Percentiles rank a stretch among this genome's conserved stretches.
Evolutionary conservation across 441 rosid genomes (phyloP).

Genomic region (Erysimum cheiri): DNA sequence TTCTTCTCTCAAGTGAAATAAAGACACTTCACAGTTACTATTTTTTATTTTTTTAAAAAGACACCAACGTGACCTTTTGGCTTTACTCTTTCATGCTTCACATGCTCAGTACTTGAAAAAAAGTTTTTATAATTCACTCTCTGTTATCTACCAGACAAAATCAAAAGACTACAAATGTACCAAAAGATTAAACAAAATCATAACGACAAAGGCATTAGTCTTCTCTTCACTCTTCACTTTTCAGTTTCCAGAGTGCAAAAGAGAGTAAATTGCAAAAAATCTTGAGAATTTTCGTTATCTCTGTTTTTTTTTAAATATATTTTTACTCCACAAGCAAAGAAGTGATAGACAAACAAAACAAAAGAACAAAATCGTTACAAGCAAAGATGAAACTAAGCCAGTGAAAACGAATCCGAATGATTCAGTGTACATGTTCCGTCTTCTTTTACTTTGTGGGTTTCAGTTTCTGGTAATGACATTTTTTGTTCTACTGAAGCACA

Average conservation of each 20-base stretch:
- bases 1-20: neutral
- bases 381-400: slow-evolving; percentile 27
- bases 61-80: slow-evolving; percentile 20
- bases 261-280: neutral
- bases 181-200: neutral
- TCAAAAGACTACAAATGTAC: neutral
- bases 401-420: slow-evolving; percentile 21
- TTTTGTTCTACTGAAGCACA: slow-evolving; percentile 27
- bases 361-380: slow-evolving; percentile 17
- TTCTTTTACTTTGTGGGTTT: slow-evolving; percentile 29
- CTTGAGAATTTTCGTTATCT: neutral
- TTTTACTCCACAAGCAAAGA: slow-evolving; percentile 15
- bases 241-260: neutral
- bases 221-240: neutral
- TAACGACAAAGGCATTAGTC: slow-evolving; percentile 6
- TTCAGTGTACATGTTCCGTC: slow-evolving; percentile 27
- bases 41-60: too few relatives aligned
- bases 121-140: neutral
- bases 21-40: slow-evolving; percentile 12
- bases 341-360: slow-evolving; percentile 3
- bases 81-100: slow-evolving; percentile 26
- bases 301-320: neutral
- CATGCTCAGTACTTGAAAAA: slow-evolving; percentile 27
- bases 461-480: slow-evolving; percentile 27
- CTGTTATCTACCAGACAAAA: slow-evolving; percentile 23